These are phyloP conservation scores for Starmerella riodocensis DNA, from an alignment of 805 yeast species.

Conservation along the genomic window DNA sequence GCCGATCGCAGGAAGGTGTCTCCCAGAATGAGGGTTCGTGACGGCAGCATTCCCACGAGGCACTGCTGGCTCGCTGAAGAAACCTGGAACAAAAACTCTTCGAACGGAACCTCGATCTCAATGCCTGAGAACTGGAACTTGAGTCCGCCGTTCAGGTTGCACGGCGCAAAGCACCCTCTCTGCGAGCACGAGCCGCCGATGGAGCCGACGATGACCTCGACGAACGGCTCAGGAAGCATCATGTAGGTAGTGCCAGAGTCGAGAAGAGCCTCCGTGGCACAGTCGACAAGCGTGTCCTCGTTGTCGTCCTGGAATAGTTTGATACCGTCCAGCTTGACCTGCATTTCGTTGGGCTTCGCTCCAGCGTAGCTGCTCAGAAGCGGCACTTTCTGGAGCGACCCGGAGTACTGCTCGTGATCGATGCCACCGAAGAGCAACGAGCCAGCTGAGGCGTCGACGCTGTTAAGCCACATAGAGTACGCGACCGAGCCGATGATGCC, in stretches of 20 bases:
- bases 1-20: conserved; percentile 53
- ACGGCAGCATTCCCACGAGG: conserved; percentile 23
- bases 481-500: conserved; percentile 33
- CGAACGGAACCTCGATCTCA: conserved; percentile 35
- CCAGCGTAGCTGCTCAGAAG: conserved; percentile 20
- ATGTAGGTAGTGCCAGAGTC: conserved; percentile 44
- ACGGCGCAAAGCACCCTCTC: conserved; percentile 31
- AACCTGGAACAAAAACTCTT: conserved; percentile 19
- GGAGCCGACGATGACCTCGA: conserved; percentile 24
- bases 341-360: conserved; percentile 12
- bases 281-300: conserved; percentile 3
- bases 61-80: conserved; percentile 14
- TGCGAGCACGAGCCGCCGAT: conserved; percentile 32
- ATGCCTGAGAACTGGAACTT: conserved; percentile 41
- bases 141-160: conserved; percentile 28
- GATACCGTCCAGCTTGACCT: conserved; percentile 14
- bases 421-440: conserved; percentile 34
- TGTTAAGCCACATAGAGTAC: conserved; percentile 37
- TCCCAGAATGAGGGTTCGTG: conserved; percentile 37
- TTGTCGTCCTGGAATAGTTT: conserved; percentile 13
- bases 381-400: conserved; percentile 29
- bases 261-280: conserved; percentile 30
- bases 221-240: conserved; percentile 31
- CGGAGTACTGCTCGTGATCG: conserved; percentile 32
- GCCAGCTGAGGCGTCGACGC: conserved; percentile 27